Evolutionary conservation across 2,329 filamentous ascomycete genomes (phyloP).

Genomic region (Neocucurbitaria cava): DNA sequence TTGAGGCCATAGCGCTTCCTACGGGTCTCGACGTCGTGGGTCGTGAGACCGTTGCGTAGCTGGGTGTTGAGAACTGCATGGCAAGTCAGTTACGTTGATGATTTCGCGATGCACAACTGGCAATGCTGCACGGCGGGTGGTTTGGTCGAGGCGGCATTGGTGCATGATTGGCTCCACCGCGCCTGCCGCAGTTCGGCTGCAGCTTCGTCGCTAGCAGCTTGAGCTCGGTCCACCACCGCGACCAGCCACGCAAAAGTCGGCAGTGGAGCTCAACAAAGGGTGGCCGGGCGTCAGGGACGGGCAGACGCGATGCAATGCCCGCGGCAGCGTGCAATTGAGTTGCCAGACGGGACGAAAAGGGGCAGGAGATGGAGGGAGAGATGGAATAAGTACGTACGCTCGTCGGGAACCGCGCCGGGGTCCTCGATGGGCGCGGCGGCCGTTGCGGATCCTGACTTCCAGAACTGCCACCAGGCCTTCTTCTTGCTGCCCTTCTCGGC

Average conservation of each 20-base stretch:
- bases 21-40: conserved; percentile 66
- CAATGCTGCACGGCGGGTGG: conserved; percentile 16
- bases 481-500: conserved; percentile 55
- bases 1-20: conserved; percentile 73
- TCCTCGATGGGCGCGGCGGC: conserved; percentile 41
- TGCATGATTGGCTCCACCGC: conserved; percentile 29
- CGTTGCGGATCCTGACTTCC: conserved; percentile 50
- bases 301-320: neutral
- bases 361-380: neutral
- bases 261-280: conserved; percentile 15
- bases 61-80: conserved; percentile 65
- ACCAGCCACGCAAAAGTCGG: conserved; percentile 17
- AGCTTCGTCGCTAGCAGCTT: conserved; percentile 18
- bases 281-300: neutral
- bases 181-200: conserved; percentile 13
- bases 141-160: conserved; percentile 19
- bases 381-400: conserved; percentile 44
- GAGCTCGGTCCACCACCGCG: conserved; percentile 18
- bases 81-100: conserved; percentile 47
- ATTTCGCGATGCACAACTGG: conserved; percentile 4
- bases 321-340: neutral
- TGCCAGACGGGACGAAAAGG: neutral
- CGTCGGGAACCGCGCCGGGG: conserved; percentile 62
- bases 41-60: conserved; percentile 68
- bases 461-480: conserved; percentile 66